phyloP scores from a whole-genome alignment of 208 protist genomes.

The Phytomonas sp. region DNA sequence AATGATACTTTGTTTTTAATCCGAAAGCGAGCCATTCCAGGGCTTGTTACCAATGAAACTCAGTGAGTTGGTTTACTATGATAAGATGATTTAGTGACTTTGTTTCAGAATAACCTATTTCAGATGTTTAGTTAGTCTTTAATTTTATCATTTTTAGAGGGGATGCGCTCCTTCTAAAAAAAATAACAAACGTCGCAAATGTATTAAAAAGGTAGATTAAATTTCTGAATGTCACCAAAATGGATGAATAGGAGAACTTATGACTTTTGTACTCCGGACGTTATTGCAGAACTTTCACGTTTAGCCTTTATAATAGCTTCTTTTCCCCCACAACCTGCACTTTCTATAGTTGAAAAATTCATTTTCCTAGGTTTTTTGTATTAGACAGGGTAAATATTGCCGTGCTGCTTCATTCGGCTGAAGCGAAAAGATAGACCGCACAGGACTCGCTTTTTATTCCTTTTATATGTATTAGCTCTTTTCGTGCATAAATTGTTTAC shows the following conservation, averaged over 20 bases:
- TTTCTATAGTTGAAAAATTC: neutral
- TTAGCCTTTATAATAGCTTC: neutral
- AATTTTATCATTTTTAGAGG: neutral
- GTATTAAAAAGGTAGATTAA: slow-evolving; percentile 1
- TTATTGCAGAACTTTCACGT: neutral
- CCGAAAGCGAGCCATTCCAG: neutral
- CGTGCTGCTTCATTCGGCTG: neutral
- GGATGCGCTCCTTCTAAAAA: neutral
- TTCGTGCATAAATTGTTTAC: neutral
- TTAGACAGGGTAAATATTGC: neutral
- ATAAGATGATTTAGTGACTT: neutral
- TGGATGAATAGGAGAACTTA: neutral
- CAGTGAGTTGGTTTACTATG: neutral
- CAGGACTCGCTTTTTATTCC: slow-evolving; percentile 1
- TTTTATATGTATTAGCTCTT: neutral
- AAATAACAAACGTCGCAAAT: neutral
- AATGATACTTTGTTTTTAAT: slow-evolving; percentile 26
- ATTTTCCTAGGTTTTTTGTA: neutral
- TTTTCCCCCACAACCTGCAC: neutral
- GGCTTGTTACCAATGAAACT: neutral
- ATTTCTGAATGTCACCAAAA: neutral
- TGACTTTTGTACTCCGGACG: neutral
- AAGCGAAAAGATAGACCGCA: neutral
- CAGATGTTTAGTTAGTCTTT: neutral
- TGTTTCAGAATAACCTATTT: neutral